phyloP scores from a whole-genome alignment of 768 basidiomycete genomes.

The Tephrocybe sp. region DNA sequence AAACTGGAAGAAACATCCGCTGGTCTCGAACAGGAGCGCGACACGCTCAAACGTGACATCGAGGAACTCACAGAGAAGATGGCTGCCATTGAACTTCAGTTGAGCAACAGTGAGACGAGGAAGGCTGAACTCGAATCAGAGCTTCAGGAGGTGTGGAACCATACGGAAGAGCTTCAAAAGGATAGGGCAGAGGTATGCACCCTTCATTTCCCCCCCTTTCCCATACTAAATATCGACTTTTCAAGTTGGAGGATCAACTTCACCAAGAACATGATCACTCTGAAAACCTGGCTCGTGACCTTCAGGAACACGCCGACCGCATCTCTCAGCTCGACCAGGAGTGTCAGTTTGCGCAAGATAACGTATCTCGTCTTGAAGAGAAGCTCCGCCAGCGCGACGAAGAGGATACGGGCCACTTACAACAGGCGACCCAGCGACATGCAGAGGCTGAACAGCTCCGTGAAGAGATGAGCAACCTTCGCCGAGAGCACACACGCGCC shows the following conservation, averaged over 20 bases:
- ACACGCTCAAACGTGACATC: constrained; percentile 37
- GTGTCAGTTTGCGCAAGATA: constrained; percentile 53
- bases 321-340: constrained; percentile 56
- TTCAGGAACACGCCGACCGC: constrained; percentile 56
- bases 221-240: background rate
- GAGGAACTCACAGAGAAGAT: constrained; percentile 43
- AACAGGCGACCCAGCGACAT: constrained; percentile 48
- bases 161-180: constrained; percentile 55
- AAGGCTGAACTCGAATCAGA: constrained; percentile 56
- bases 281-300: constrained; percentile 42
- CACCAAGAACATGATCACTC: constrained; percentile 52
- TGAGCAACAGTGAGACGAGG: constrained; percentile 56
- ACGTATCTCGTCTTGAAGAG: constrained; percentile 54
- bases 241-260: constrained; percentile 56
- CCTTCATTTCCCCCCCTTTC: background rate
- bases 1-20: constrained; percentile 36
- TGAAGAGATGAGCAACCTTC: constrained; percentile 53
- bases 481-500: constrained; percentile 53
- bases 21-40: constrained; percentile 39
- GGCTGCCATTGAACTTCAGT: constrained; percentile 51
- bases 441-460: constrained; percentile 53
- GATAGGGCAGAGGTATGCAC: constrained; percentile 53
- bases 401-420: constrained; percentile 49
- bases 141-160: constrained; percentile 49
- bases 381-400: constrained; percentile 56